Base-by-base conservation (phyloP, 257 asterid species). In the Leptodermis oblonga region DNA sequence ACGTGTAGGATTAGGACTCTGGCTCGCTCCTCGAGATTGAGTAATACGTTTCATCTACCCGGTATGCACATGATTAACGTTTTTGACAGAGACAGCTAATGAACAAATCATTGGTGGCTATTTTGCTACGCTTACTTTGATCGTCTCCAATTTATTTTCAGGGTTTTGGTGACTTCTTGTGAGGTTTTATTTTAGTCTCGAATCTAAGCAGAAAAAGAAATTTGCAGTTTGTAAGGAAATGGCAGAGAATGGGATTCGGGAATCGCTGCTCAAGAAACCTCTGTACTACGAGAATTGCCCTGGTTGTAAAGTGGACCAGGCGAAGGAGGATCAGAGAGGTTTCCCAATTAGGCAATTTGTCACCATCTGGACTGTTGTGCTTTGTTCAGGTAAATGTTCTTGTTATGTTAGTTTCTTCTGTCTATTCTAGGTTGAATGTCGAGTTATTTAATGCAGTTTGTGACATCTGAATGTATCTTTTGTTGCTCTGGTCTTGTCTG, bases 251-350 rank as follows among this genome's bases (percentile, higher is more conserved):
- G 76, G 45, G 31, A 26, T 52, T 36, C 15, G 30, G 59, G 77
- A 56, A 36, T 46, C 68, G 2, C 66, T 81, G 67, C 22, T 81
- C 59, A 73, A 67, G 63, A 71, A 68, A 46, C 55, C 67, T 54
- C 45, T 49, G 18, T 80, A 84, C 70, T 22, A 77, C 49, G 83
- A 82, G 52, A 75, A 73, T 8, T 84, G 89, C 62, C 77, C 86
- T 0, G 86, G 89, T 6, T 84, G 89, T 69, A 76, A 59, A 28
- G 74, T 81, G 67, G 89, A 84, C 41, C 76, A 64, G 69, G 45
- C 33, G 28, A 84, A 84, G 59, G 77, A 69, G 12, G 31, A 33
- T 48, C 80, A 71, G 53, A 43, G 68, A 13, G 85, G 86, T 22
- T 5, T 82, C 23, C 89, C 89, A 22, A 45, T 84, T 46, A 75